Base-by-base conservation (phyloP, 2,329 filamentous ascomycete genomes). In the Ascochyta clinopodiicola region DNA sequence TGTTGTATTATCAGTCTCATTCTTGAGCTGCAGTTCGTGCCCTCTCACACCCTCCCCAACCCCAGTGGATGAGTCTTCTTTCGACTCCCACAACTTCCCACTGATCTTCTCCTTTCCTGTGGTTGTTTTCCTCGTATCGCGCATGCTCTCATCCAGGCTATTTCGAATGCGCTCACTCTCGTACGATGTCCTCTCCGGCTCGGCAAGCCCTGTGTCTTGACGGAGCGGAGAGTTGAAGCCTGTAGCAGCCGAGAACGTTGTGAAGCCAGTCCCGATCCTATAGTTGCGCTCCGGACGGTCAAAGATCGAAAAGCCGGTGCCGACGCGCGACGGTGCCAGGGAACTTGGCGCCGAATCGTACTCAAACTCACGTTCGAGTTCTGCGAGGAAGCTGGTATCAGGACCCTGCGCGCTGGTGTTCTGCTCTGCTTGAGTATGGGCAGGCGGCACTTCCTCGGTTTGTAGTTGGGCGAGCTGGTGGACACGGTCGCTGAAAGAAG, bases 181-280 rank as follows among this genome's bases (percentile, higher is more conserved):
- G 25, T 59, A 66, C 6, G 61, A 62, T 4, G 59, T 38, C 4
- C 60, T 59, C 25, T 63, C 55, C 12, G 57, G 39, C 17, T 69
- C 63, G 15, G 57, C 65, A 46, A 76, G 73, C 0, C 73, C 73
- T 10, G 73, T 75, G 43, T 76, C 73, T 49, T 76, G 69, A 48
- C 75, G 73, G 5, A 70, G 45, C 12, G 73, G 73, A 25, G 65
- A 61, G 25, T 63, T 58, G 43, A 73, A 68, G 29, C 60, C 51
- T 46, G 63, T 60, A n/a, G 61, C 55, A n/a, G 62, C 51, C 12
- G 65, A 64, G 19, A 70, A 64, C 1, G 63, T 51, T 12, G 64
- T 64, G 22, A 70, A 65, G 12, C 64, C 64, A 4, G 61, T 64
- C 9, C 50, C 53, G 3, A 62, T 43, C 50, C 64, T 57, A 15